phyloP scores from a whole-genome alignment of 352 stramenopile genomes.

The Phytophthora uliginosa region DNA sequence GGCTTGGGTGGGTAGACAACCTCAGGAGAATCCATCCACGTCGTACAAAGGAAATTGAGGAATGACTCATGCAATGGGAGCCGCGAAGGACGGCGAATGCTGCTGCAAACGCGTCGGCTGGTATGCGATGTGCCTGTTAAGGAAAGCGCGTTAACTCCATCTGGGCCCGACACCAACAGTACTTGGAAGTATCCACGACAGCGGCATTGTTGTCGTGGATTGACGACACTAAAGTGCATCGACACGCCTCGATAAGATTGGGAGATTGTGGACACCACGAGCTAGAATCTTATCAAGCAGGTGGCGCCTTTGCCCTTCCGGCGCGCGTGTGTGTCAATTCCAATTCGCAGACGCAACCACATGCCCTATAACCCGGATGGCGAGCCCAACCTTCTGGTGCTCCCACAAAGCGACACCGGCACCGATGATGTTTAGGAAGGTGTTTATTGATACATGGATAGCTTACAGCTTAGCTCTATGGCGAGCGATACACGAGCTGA shows the following conservation, averaged over 20 bases:
- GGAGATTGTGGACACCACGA: background rate
- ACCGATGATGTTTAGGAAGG: background rate
- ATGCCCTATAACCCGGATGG: slow-evolving; percentile 2
- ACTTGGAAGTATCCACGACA: background rate
- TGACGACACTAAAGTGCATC: slow-evolving; percentile 1
- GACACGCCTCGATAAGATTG: background rate
- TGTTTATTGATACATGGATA: background rate
- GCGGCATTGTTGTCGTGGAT: background rate
- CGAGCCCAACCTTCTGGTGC: background rate
- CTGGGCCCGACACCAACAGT: slow-evolving; percentile 1
- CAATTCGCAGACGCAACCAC: background rate
- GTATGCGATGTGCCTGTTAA: slow-evolving; percentile 9
- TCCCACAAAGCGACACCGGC: background rate
- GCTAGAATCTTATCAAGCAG: slow-evolving; percentile 21
- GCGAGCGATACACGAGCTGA: background rate
- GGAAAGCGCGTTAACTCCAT: slow-evolving; percentile 1
- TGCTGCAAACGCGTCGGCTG: slow-evolving; percentile 2
- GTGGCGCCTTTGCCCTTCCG: background rate
- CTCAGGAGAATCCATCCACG: background rate
- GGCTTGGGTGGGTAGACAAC: slow-evolving; percentile 17
- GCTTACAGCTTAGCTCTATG: background rate
- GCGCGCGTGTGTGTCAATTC: background rate
- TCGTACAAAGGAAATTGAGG: slow-evolving; percentile 1
- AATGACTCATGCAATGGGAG: slow-evolving; percentile 1
- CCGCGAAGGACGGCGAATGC: background rate